These are phyloP conservation scores for Cyberlindnera japonica DNA, from an alignment of 805 yeast species.

Conservation along the genomic window DNA sequence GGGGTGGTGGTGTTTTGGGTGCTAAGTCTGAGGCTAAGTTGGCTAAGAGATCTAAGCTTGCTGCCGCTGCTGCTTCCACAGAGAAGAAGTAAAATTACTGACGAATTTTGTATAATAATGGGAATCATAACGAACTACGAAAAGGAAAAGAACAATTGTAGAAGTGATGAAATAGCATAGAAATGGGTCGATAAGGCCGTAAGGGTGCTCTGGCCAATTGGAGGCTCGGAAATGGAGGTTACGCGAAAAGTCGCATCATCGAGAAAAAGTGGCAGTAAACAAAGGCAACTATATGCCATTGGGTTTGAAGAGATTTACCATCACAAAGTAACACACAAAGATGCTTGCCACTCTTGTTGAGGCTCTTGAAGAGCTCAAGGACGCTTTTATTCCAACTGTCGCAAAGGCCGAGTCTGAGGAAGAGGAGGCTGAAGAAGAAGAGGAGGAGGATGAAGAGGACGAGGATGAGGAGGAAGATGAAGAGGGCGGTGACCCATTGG, in stretches of 20 bases:
- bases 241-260: constrained; percentile 17
- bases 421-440: constrained; percentile 30
- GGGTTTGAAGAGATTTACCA: too few relatives aligned
- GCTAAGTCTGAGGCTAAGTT: constrained; percentile 84
- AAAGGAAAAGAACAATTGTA: not conserved
- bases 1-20: constrained; percentile 99
- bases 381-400: constrained; percentile 69
- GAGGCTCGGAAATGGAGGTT: constrained; percentile 17
- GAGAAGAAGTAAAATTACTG: constrained; percentile 15
- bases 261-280: constrained; percentile 8
- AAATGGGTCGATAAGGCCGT: not conserved
- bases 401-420: constrained; percentile 59
- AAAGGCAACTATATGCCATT: too few relatives aligned
- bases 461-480: constrained; percentile 69
- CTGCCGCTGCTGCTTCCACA: constrained; percentile 16
- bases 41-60: constrained; percentile 31
- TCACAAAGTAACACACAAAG: too few relatives aligned
- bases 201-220: constrained; percentile 18
- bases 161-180: not conserved
- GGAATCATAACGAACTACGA: constrained; percentile 6
- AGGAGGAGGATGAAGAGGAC: constrained; percentile 44
- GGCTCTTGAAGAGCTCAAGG: constrained; percentile 63
- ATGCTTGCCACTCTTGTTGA: constrained; percentile 38
- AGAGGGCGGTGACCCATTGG: constrained; percentile 68
- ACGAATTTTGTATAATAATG: constrained; percentile 3